Evolutionary conservation across 2,329 filamentous ascomycete genomes (phyloP), one percentile per base, ranked within the genome.

Genomic region (Penicillium sp.): DNA sequence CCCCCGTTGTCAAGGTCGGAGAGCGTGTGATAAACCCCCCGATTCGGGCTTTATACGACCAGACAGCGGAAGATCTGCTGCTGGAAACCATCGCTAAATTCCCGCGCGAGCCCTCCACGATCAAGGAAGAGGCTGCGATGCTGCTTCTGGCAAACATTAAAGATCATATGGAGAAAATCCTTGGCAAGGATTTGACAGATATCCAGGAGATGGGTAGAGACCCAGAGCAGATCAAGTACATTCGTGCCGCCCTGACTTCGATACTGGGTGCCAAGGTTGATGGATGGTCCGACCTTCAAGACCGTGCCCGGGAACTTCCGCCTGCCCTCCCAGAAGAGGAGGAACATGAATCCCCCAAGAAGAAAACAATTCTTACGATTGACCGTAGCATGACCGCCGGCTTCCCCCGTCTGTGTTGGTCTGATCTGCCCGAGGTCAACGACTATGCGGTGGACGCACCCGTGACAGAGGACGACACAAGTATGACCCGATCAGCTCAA

Each of bases 71-170:
- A 55, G 73, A 75, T 48, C 48, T 75, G 45, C 54, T 75, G 30
- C 57, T 75, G 42, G 72, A 75, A 59, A 74, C 72, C 5, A 74
- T 76, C 30, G 72, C 73, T 1, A 74, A 74, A 40, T 75, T 74
- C 40, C 72, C 73, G 2, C 61, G 71, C 33, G 71, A 75, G 50
- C 72, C 72, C 5, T 68, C 72, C 14, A 74, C 71, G 9, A 74
- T 75, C 45, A 75, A 75, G 51, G 73, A 77, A 63, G 75, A 76
- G 55, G 74, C 73, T 24, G 74, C 75, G 14, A 76, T 75, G 68
- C 55, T 76, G 13, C 66, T 78, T 20, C 69, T 78, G 43, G 74
- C 75, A 20, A 77, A 77, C 51, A 77, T 78, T 45, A 76, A 75
- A 53, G 72, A 74, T 48, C 75, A 77, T 58, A 76, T 78, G 73